These are phyloP conservation scores for Nothopassalora personata DNA, from an alignment of 2,329 filamentous ascomycete genomes.

Conservation along the genomic window DNA sequence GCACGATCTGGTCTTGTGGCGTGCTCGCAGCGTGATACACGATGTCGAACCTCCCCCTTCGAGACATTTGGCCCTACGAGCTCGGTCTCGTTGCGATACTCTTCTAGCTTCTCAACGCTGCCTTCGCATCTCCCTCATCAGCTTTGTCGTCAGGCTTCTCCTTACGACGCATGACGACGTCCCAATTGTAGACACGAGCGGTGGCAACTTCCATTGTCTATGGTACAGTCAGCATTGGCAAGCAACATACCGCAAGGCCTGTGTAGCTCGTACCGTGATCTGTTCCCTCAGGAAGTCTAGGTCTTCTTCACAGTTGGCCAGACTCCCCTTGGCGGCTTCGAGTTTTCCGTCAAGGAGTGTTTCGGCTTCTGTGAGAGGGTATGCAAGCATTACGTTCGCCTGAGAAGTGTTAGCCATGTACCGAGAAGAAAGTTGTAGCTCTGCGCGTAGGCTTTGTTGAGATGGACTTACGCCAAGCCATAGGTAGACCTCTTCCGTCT, in stretches of 20 bases:
- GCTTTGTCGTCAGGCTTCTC: slow-evolving; percentile 59
- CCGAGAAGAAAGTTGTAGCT: neutral
- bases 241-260: slow-evolving; percentile 4
- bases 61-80: too few species aligned
- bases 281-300: slow-evolving; percentile 92
- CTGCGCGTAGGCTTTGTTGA: neutral
- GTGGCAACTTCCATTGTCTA: slow-evolving; percentile 95
- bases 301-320: slow-evolving; percentile 91
- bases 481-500: slow-evolving; percentile 86
- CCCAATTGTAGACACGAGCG: slow-evolving; percentile 98
- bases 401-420: slow-evolving; percentile 29
- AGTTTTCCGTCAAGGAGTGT: slow-evolving; percentile 72
- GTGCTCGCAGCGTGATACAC: too few species aligned
- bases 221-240: slow-evolving; percentile 11
- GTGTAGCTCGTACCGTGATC: slow-evolving; percentile 66
- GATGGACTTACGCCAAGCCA: slow-evolving; percentile 73
- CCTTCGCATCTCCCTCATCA: slow-evolving; percentile 12
- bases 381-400: slow-evolving; percentile 97
- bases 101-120: slow-evolving; percentile 1
- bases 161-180: slow-evolving; percentile 91
- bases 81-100: neutral
- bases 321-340: slow-evolving; percentile 68
- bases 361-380: slow-evolving; percentile 84
- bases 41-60: too few species aligned
- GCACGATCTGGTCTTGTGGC: too few species aligned